These are phyloP conservation scores for Candida sonorensis DNA, from an alignment of 805 yeast genomes.

Conservation along the genomic window DNA sequence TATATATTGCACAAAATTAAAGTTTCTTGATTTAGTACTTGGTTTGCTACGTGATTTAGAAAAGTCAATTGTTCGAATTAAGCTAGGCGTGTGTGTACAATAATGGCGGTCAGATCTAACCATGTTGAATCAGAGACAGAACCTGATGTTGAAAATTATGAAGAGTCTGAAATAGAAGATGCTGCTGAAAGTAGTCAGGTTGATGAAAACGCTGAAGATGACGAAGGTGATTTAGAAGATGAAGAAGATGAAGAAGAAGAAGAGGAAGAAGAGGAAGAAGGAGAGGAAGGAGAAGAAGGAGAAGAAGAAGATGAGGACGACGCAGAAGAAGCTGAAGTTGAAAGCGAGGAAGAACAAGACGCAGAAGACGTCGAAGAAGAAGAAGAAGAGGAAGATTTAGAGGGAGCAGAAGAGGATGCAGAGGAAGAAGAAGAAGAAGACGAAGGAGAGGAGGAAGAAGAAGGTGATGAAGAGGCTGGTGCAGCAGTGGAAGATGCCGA, in stretches of 20 bases:
- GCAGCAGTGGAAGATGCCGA: constrained; percentile 13
- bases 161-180: constrained; percentile 1
- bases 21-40: no score
- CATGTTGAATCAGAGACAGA: not conserved
- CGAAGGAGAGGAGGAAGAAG: constrained; percentile 3
- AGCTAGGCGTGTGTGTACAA: no score
- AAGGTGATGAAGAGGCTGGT: constrained; percentile 1
- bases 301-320: constrained; percentile 10
- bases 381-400: constrained; percentile 28
- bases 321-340: constrained; percentile 14
- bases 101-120: no score
- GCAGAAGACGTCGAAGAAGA: constrained; percentile 3
- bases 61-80: no score
- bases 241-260: constrained; percentile 6
- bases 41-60: no score
- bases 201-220: constrained; percentile 7
- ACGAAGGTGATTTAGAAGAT: constrained; percentile 1
- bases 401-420: constrained; percentile 18
- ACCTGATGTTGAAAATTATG: constrained; percentile 2
- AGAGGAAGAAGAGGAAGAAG: constrained; percentile 6
- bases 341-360: constrained; percentile 1
- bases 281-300: constrained; percentile 9
- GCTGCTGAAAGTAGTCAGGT: constrained; percentile 9
- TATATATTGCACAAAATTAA: no score
- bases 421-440: constrained; percentile 1